Base-by-base conservation (phyloP, 176 grass and related monocot genomes). In the Avena atlantica region DNA sequence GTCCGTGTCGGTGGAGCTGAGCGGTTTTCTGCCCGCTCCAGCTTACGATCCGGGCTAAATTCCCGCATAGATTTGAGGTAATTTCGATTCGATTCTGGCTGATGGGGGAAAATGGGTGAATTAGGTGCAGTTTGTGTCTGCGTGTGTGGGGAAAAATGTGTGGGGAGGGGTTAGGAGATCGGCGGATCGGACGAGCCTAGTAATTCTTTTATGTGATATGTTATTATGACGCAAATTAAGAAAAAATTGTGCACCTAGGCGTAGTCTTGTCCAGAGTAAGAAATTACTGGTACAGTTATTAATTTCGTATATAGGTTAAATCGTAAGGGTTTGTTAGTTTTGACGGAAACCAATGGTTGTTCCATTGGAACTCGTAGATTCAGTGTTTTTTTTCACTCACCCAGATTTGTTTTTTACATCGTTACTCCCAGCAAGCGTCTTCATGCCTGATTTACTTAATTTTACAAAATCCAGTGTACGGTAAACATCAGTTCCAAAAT, bases 1-100 rank as follows among this genome's bases (percentile, higher is more conserved):
- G 29, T 1, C 57, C 48, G 23, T 49, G 76, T 21, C 48, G n/a
- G 23, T 58, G 59, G 64, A 76, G 15, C 60, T 67, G 67, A 12
- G 2, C 50, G 75, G 74, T 79, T 64, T 4, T 4, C 3, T 2
- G 47, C 12, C 36, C 17, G 36, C 10, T 48, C 58, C 79, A 65
- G 58, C 50, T 8, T 76, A 48, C 48, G 49, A 10, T 75, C 14
- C 23, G 73, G 50, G 23, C 37, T 48, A 9, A 23, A 44, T 55
- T 72, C 70, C 12, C 69, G 11, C 48, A 8, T 42, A 29, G 27
- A 2, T 27, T 75, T 17, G 6, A 89, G 88, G 82, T 89, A 75
- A 67, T 81, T 50, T 13, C 3, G 7, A 25, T 74, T 29, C 29
- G 2, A 21, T 29, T 29, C 13, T n/a, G 45, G n/a, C 17, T 27